Evolutionary conservation across 1,284 basidiomycete genomes (phyloP), one percentile per base, ranked within the genome.

Genomic region (Athelia psychrophila): DNA sequence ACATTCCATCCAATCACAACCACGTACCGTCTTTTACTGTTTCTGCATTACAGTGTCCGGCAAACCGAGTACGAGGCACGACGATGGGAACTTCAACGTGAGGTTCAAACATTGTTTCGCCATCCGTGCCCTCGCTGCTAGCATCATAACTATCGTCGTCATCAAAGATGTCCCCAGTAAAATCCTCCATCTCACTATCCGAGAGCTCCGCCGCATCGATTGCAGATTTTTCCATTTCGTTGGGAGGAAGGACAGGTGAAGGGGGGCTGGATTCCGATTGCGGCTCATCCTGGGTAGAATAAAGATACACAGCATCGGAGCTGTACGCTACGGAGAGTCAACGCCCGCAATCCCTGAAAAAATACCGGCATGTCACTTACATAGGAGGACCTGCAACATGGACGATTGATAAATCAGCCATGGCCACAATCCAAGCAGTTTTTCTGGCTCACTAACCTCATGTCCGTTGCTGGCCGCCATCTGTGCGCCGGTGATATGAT

Each of bases 1-100:
- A 30, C 27, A 5, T 30, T 30, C 6, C 27, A 6, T 30, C 27
- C 27, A 13, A 5, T 30, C 13, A 32, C 48, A n/a, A 38, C 47
- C 49, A 64, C 84, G 65, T 58, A 91, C 93, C 91, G 66, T 97
- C 95, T 69, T 97, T 98, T 51, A 95, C 83, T 0, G 95, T 98
- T 58, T 87, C 84, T 3, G 88, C 74, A 66, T 97, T 98, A 56
- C 86, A 82, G 36, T 88, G 85, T 2, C 95, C 95, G 22, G 66
- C 65, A 68, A 81, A 97, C 9, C 79, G 77, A 51, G 66, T 68
- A 24, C 81, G 78, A n/a, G 95, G 93, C 51, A 81, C 71, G 49
- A 96, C 71, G 32, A 84, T 65, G 2, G 91, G 84, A 1, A 84
- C 72, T 51, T 68, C 62, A 15, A 59, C 61, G 54, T 57, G 20